These are phyloP conservation scores for Trypanosoma theileri DNA, from an alignment of 208 protist species.

Conservation along the genomic window DNA sequence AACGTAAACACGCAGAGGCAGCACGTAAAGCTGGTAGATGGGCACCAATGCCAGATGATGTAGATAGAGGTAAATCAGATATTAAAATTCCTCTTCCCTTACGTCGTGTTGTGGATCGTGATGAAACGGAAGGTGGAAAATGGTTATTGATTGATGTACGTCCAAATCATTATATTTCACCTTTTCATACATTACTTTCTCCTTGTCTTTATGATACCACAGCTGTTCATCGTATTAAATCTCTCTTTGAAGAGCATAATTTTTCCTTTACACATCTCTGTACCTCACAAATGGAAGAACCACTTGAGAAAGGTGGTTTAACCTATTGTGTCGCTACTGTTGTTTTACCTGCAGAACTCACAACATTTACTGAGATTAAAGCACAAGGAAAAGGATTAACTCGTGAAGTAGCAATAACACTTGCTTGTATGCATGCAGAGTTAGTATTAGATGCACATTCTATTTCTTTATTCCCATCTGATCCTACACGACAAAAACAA, in stretches of 20 bases:
- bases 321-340: slow-evolving; percentile 29
- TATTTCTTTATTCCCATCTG: slow-evolving; percentile 61
- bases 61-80: slow-evolving; percentile 14
- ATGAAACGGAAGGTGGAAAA: slow-evolving; percentile 76
- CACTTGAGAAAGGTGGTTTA: slow-evolving; percentile 20
- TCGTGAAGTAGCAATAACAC: slow-evolving; percentile 47
- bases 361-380: slow-evolving; percentile 32
- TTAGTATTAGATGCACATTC: slow-evolving; percentile 72
- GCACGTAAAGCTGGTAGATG: slow-evolving; percentile 70
- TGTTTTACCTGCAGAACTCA: slow-evolving; percentile 32
- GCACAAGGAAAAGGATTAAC: slow-evolving; percentile 71
- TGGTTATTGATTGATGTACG: slow-evolving; percentile 76
- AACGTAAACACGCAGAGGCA: slow-evolving; percentile 77
- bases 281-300: slow-evolving; percentile 34
- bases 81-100: slow-evolving; percentile 63
- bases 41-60: slow-evolving; percentile 71
- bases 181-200: slow-evolving; percentile 62
- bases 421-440: slow-evolving; percentile 90
- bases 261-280: slow-evolving; percentile 49
- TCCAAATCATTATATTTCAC: slow-evolving; percentile 38
- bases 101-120: slow-evolving; percentile 45
- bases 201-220: slow-evolving; percentile 66
- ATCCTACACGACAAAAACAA: slow-evolving; percentile 54
- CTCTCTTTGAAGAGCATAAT: slow-evolving; percentile 40
- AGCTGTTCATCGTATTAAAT: slow-evolving; percentile 48